Base-by-base conservation (phyloP, 2,329 filamentous ascomycete genomes). In the Epichloe sibirici region DNA sequence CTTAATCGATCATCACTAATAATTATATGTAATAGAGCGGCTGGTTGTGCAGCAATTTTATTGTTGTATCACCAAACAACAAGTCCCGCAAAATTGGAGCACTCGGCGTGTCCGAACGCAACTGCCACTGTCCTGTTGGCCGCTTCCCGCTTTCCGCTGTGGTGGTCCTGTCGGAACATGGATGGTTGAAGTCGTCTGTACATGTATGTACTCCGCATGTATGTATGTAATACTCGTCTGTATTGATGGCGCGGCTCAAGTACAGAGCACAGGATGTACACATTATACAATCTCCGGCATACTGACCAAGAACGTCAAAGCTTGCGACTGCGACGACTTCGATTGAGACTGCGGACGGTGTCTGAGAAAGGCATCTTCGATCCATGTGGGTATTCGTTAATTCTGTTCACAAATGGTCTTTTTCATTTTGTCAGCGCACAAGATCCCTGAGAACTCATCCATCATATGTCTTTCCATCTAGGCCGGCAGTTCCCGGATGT, bases 381-480 rank as follows among this genome's bases (percentile, higher is more conserved):
- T 4, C 31, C 31, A 8, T 31, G 31, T 31, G 42, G 42, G 3
- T 44, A 25, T 44, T 17, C 9, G 42, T 44, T 2, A 13, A 12
- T 13, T 12, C 5, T 23, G 6, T 11, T 44, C 42, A 25, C 42
- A 17, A 21, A 17, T 44, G 5, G 23, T 44, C 11, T 44, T 44
- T 17, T 12, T 17, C n/a, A 44, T 44, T 17, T 11, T 17, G 13
- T 21, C 47, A 62, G 31, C 31, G 2, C 31, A 31, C 58, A 21
- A 63, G 53, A 65, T 55, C n/a, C 61, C 37, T 38, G 39, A 44
- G 25, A 40, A n/a, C 38, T 34, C 9, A 31, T 31, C 8, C 8
- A 35, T 42, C n/a, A 7, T 48, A 44, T 44, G 17, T 23, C 45
- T 48, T 48, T n/a, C 28, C 23, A 28, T 48, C 49, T 44, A 40